Conservation (phyloP, 2,329 filamentous ascomycete species). For the Aspergillus pseudotamarii region DNA sequence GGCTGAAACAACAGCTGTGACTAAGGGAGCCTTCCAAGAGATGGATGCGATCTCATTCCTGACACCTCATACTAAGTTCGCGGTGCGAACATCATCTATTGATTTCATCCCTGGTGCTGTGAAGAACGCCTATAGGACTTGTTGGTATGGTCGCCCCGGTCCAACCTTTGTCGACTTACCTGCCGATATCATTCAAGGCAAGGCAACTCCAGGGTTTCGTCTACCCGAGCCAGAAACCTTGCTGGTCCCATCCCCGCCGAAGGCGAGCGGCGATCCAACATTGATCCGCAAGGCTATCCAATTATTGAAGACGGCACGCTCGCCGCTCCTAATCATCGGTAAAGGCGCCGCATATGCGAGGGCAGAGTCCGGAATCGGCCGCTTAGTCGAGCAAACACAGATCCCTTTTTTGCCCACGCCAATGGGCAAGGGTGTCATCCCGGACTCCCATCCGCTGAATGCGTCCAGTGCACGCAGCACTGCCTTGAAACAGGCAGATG, state of each 20-base stretch:
- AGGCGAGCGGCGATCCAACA: slow-evolving; percentile 48
- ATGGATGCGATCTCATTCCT: slow-evolving; percentile 58
- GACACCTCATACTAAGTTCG: slow-evolving; percentile 56
- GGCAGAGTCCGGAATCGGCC: slow-evolving; percentile 50
- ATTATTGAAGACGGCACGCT: slow-evolving; percentile 52
- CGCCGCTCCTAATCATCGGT: slow-evolving; percentile 57
- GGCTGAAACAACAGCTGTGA: slow-evolving; percentile 54
- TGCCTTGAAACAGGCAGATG: slow-evolving; percentile 57
- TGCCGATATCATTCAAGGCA: slow-evolving; percentile 57
- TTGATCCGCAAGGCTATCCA: slow-evolving; percentile 46
- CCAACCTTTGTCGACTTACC: slow-evolving; percentile 59
- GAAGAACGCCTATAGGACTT: slow-evolving; percentile 54
- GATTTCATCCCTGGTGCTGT: slow-evolving; percentile 53
- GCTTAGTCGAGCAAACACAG: slow-evolving; percentile 50
- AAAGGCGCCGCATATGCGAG: slow-evolving; percentile 60
- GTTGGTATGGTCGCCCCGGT: slow-evolving; percentile 58
- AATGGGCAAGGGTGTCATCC: slow-evolving; percentile 61
- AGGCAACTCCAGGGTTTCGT: slow-evolving; percentile 21
- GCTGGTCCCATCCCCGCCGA: slow-evolving; percentile 43
- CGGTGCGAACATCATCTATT: slow-evolving; percentile 49
- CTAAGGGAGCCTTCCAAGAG: slow-evolving; percentile 61
- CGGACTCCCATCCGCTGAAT: slow-evolving; percentile 58
- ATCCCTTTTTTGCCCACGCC: slow-evolving; percentile 61
- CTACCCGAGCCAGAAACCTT: slow-evolving; percentile 32
- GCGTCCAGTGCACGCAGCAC: slow-evolving; percentile 57